Evolutionary conservation across 1,139 yeast species (phyloP).

Genomic region (Kodamaea sp.): DNA sequence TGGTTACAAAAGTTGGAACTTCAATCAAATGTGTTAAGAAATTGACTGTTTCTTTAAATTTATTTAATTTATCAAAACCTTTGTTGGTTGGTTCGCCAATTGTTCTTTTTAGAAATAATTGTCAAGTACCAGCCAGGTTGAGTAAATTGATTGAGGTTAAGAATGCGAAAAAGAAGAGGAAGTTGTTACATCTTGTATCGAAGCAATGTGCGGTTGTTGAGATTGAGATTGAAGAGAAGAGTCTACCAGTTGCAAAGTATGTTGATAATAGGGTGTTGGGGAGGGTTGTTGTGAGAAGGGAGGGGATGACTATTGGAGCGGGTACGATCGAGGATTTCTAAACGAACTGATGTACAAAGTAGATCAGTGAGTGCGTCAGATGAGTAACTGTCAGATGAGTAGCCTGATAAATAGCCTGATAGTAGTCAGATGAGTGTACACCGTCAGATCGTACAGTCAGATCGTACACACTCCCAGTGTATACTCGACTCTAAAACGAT

Average conservation of each 20-base stretch:
- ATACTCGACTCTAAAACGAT: slow-evolving; percentile 22
- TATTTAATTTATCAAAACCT: slow-evolving; percentile 74
- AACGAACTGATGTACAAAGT: not conserved
- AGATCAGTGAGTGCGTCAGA: not conserved
- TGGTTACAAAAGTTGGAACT: slow-evolving; percentile 51
- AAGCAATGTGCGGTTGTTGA: slow-evolving; percentile 72
- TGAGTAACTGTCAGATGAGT: no score
- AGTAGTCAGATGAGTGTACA: no score
- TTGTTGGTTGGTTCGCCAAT: slow-evolving; percentile 80
- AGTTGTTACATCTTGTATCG: slow-evolving; percentile 68
- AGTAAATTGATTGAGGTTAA: slow-evolving; percentile 51
- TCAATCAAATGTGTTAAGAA: slow-evolving; percentile 45
- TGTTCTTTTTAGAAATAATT: slow-evolving; percentile 76
- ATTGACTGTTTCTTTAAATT: slow-evolving; percentile 54
- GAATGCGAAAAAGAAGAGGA: slow-evolving; percentile 47
- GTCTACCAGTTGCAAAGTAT: slow-evolving; percentile 61
- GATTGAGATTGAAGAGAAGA: slow-evolving; percentile 54
- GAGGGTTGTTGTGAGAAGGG: slow-evolving; percentile 78
- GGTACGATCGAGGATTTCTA: slow-evolving; percentile 48
- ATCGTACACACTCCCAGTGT: no score
- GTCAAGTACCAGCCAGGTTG: slow-evolving; percentile 72
- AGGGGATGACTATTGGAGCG: slow-evolving; percentile 86
- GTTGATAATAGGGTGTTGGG: slow-evolving; percentile 65
- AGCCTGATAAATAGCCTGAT: no score
- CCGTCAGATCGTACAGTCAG: no score